Conservation (phyloP, 139 green algal genomes). For the Closterium sp. region DNA sequence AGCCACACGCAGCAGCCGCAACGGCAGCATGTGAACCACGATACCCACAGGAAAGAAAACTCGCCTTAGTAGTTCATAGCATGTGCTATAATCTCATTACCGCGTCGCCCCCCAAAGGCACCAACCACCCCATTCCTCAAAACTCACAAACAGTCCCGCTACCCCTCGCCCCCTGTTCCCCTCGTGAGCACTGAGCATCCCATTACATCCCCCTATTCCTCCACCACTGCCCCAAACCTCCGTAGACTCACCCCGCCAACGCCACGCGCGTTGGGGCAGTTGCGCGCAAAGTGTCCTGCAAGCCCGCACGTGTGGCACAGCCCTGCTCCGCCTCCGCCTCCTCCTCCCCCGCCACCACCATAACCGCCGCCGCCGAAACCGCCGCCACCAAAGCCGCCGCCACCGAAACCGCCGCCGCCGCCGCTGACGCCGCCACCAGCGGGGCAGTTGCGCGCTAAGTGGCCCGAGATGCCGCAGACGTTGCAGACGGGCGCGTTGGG, state of each 20-base stretch:
- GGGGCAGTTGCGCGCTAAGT: slow-evolving; percentile 26
- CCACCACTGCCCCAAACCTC: too few species aligned
- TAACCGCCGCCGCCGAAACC: neutral
- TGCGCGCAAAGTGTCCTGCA: slow-evolving; percentile 25
- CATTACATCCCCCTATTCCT: neutral
- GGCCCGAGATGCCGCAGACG: slow-evolving; percentile 27
- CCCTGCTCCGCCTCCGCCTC: neutral
- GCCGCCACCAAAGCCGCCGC: slow-evolving; percentile 2
- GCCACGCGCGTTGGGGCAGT: slow-evolving; percentile 27
- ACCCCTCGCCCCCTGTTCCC: too few species aligned
- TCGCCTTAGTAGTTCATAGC: too few species aligned
- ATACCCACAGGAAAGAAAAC: too few species aligned
- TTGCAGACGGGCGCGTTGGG: slow-evolving; percentile 41
- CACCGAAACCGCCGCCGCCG: neutral
- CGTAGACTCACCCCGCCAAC: neutral
- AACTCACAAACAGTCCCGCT: too few species aligned
- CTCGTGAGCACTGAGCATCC: too few species aligned
- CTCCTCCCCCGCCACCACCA: neutral
- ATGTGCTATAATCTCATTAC: too few species aligned
- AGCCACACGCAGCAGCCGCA: too few species aligned
- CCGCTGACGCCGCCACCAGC: neutral
- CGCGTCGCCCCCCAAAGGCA: too few species aligned
- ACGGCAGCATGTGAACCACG: too few species aligned
- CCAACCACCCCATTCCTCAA: too few species aligned
- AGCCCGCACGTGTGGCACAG: slow-evolving; percentile 10